These are phyloP conservation scores for Microthyrium microscopicum DNA, from an alignment of 2,329 filamentous ascomycete species.

Conservation along the genomic window DNA sequence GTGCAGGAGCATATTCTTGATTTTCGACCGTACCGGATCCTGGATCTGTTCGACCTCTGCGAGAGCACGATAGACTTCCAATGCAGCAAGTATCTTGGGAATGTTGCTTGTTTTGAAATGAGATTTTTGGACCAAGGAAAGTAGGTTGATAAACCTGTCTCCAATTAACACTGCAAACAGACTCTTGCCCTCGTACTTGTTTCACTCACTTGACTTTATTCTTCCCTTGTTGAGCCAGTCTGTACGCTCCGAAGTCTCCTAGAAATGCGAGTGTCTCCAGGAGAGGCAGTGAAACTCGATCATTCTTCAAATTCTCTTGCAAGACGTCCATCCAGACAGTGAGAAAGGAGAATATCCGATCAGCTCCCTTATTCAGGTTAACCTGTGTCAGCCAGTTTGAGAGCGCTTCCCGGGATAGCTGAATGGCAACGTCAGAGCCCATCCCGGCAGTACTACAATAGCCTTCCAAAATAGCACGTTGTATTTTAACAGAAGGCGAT, in stretches of 20 bases:
- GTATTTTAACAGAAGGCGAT: conserved; percentile 23
- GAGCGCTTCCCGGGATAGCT: conserved; percentile 50
- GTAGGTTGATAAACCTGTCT: conserved; percentile 27
- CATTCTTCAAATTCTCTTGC: conserved; percentile 25
- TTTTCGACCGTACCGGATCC: conserved; percentile 46
- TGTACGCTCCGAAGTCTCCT: conserved; percentile 28
- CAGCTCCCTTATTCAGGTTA: background rate
- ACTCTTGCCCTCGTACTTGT: background rate
- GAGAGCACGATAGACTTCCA: conserved; percentile 63
- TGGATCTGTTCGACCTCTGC: conserved; percentile 34
- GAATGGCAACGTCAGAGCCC: conserved; percentile 60
- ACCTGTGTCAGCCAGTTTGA: conserved; percentile 23
- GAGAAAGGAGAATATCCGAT: conserved; percentile 12
- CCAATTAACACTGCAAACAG: too few relatives aligned
- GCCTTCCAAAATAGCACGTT: conserved; percentile 41
- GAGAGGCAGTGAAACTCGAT: conserved; percentile 57
- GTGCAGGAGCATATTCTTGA: conserved; percentile 59
- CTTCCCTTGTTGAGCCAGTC: too few relatives aligned
- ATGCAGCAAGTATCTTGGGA: conserved; percentile 61
- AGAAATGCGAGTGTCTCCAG: conserved; percentile 66
- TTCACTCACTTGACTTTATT: too few relatives aligned
- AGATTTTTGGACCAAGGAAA: conserved; percentile 55
- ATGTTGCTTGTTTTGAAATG: conserved; percentile 74
- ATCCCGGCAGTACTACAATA: conserved; percentile 58
- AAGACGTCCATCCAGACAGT: conserved; percentile 10